Conservation (phyloP, 2,329 filamentous ascomycete species). For the Calonectria naviculata region DNA sequence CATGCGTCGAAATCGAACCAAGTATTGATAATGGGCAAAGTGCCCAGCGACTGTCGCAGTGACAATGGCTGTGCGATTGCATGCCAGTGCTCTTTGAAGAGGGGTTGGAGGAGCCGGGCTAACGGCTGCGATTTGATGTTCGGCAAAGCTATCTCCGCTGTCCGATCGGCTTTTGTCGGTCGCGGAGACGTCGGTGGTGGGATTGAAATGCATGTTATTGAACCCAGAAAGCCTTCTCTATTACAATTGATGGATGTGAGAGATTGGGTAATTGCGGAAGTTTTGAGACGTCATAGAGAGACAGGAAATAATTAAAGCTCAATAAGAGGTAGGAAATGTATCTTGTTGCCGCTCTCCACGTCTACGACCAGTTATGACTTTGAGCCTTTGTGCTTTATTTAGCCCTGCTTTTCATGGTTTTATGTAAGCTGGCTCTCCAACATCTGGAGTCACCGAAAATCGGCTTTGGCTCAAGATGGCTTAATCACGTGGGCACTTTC, state of each 20-base stretch:
- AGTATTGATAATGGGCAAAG: constrained; percentile 41
- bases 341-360: not conserved
- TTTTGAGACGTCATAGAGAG: not conserved
- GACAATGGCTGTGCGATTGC: constrained; percentile 36
- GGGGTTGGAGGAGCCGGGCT: constrained; percentile 34
- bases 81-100: constrained; percentile 37
- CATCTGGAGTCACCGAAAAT: constrained; percentile 25
- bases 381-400: not conserved
- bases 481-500: not conserved
- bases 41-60: constrained; percentile 37
- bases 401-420: constrained; percentile 17
- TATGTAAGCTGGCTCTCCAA: constrained; percentile 34
- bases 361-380: not conserved
- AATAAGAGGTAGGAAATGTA: not conserved
- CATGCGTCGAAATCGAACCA: constrained; percentile 32
- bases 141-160: constrained; percentile 37
- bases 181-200: constrained; percentile 32
- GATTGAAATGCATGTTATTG: constrained; percentile 5
- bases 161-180: constrained; percentile 39
- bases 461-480: not conserved
- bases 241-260: not conserved
- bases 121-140: constrained; percentile 39
- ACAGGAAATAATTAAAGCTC: not conserved
- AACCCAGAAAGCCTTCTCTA: not conserved
- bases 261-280: too few relatives aligned